These are phyloP conservation scores for Kickxella alabastrina DNA, from an alignment of 192 early-diverging fungal genomes.

Conservation along the genomic window DNA sequence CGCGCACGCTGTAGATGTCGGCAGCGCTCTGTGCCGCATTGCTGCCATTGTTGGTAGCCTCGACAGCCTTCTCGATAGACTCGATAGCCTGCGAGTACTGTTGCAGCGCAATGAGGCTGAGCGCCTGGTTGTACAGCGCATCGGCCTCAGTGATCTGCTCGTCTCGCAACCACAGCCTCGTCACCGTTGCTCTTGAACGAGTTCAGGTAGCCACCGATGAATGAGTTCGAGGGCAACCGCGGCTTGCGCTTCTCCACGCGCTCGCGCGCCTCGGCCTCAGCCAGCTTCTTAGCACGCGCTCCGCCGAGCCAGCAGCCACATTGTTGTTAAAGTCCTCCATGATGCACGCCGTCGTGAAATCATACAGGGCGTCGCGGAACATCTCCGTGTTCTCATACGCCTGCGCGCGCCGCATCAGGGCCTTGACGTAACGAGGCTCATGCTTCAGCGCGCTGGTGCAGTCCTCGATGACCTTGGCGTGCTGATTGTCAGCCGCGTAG, in stretches of 20 bases:
- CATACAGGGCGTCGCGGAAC: constrained; percentile 61
- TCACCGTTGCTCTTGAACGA: constrained; percentile 66
- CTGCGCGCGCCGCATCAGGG: constrained; percentile 65
- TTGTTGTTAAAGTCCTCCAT: constrained; percentile 93
- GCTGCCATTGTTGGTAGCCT: constrained; percentile 50
- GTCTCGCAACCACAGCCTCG: constrained; percentile 14
- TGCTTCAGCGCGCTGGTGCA: constrained; percentile 77
- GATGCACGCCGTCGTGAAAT: constrained; percentile 90
- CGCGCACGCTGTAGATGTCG: constrained; percentile 78
- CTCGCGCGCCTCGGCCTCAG: constrained; percentile 72
- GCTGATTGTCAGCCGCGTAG: constrained; percentile 69
- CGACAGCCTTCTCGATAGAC: constrained; percentile 63
- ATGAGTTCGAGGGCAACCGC: constrained; percentile 85
- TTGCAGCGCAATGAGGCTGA: constrained; percentile 49
- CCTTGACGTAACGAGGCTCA: constrained; percentile 89
- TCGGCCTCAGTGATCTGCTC: constrained; percentile 34
- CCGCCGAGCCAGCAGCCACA: constrained; percentile 69
- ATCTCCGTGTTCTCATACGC: constrained; percentile 57
- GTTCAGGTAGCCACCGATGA: constrained; percentile 91
- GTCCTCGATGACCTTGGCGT: constrained; percentile 77
- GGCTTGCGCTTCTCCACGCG: constrained; percentile 55
- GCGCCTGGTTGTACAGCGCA: constrained; percentile 54
- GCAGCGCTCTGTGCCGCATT: constrained; percentile 48
- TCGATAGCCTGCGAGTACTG: constrained; percentile 61
- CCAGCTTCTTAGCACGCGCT: constrained; percentile 85